phyloP scores from a whole-genome alignment of 352 stramenopile genomes.

The Globisporangium iwayamae region DNA sequence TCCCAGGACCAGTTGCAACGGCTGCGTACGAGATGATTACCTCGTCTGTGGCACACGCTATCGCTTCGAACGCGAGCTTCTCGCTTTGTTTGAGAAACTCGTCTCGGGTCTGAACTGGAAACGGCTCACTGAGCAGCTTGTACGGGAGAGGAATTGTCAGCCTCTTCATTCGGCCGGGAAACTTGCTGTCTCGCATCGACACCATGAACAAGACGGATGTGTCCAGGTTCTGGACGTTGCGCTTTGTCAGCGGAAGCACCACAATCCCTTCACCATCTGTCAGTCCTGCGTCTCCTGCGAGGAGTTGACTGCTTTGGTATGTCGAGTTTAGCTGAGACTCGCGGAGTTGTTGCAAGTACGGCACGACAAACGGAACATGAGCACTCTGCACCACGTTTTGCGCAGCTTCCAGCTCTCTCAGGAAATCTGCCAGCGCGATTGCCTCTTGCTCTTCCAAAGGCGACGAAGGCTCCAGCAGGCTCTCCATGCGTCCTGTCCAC shows the following conservation, averaged over 20 bases:
- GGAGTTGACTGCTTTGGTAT: background rate
- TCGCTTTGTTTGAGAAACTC: slow-evolving; percentile 50
- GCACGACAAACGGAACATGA: slow-evolving; percentile 63
- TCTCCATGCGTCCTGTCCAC: slow-evolving; percentile 28
- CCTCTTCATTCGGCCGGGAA: slow-evolving; percentile 68
- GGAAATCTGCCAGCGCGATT: slow-evolving; percentile 59
- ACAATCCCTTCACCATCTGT: slow-evolving; percentile 21
- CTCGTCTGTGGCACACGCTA: slow-evolving; percentile 29
- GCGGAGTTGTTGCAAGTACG: slow-evolving; percentile 65
- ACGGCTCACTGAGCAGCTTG: slow-evolving; percentile 43
- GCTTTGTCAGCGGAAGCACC: slow-evolving; percentile 48
- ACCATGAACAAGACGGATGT: slow-evolving; percentile 44
- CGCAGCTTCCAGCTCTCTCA: slow-evolving; percentile 56
- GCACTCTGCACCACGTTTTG: slow-evolving; percentile 53
- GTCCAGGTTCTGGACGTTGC: slow-evolving; percentile 34
- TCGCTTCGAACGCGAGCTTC: slow-evolving; percentile 40
- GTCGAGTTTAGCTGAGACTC: slow-evolving; percentile 24
- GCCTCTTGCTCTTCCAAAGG: slow-evolving; percentile 49
- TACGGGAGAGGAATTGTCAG: slow-evolving; percentile 59
- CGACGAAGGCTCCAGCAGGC: slow-evolving; percentile 44
- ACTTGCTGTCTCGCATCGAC: slow-evolving; percentile 77
- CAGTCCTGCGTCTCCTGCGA: background rate
- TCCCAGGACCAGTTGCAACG: slow-evolving; percentile 15
- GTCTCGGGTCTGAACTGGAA: slow-evolving; percentile 50
- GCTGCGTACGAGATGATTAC: slow-evolving; percentile 56